Conservation (phyloP, 768 basidiomycete species). For the Sarcodon sp. region DNA sequence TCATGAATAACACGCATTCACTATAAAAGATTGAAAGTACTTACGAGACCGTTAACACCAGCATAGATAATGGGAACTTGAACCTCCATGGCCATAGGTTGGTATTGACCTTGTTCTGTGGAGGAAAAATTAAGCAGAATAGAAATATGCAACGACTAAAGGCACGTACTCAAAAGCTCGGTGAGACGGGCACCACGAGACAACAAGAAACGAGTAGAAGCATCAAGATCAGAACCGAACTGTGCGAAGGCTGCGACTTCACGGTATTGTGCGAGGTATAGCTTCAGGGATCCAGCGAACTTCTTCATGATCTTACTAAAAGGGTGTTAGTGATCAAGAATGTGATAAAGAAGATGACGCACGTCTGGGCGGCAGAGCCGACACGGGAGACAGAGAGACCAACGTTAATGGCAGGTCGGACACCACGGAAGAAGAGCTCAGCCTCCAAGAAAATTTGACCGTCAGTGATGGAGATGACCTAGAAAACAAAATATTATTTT, state of each 20-base stretch:
- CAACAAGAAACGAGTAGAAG: conserved; percentile 97
- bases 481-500: conserved; percentile 6
- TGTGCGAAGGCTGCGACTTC: conserved; percentile 99
- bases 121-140: background rate
- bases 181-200: conserved; percentile 97
- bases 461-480: conserved; percentile 99
- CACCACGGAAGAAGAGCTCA: conserved; percentile 99
- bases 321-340: conserved; percentile 1
- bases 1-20: background rate
- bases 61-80: conserved; percentile 99
- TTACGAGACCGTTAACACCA: conserved; percentile 95
- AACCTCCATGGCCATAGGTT: conserved; percentile 86
- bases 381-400: conserved; percentile 99
- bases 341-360: conserved; percentile 16
- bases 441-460: conserved; percentile 99
- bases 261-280: conserved; percentile 99
- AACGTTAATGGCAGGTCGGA: conserved; percentile 99
- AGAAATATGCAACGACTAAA: background rate
- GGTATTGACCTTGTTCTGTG: conserved; percentile 96
- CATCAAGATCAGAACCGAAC: conserved; percentile 99
- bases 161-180: conserved; percentile 73
- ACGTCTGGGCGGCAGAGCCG: conserved; percentile 99
- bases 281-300: conserved; percentile 98
- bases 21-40: conserved; percentile 15
- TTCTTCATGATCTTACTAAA: conserved; percentile 98